Evolutionary conservation across 75 land plant genomes (phyloP).

Genomic region (Pinus taeda): DNA sequence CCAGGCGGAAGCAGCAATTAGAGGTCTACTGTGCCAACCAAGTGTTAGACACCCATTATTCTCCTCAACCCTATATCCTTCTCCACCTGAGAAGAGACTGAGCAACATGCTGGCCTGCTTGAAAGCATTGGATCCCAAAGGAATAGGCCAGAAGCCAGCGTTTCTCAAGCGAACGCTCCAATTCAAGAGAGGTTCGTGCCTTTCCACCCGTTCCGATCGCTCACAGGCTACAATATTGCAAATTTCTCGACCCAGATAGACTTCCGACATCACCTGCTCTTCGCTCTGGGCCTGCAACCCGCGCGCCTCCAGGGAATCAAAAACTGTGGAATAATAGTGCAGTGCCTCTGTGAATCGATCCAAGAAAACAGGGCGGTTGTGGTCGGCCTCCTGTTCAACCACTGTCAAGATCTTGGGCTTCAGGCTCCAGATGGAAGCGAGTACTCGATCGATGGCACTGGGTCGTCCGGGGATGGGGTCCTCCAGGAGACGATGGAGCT

Average conservation of each 20-base stretch:
- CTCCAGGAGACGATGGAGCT: slow-evolving; percentile 59
- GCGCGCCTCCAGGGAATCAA: slow-evolving; percentile 71
- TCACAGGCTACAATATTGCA: slow-evolving; percentile 81
- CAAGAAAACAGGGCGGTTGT: slow-evolving; percentile 58
- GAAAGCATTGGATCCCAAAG: slow-evolving; percentile 73
- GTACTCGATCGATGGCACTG: slow-evolving; percentile 46
- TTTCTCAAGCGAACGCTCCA: slow-evolving; percentile 57
- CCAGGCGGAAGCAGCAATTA: slow-evolving; percentile 83
- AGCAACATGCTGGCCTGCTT: slow-evolving; percentile 76
- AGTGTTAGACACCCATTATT: slow-evolving; percentile 66
- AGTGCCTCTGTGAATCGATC: slow-evolving; percentile 76
- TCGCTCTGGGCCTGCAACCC: slow-evolving; percentile 11
- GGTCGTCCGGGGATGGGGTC: slow-evolving; percentile 11
- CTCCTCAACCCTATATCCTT: slow-evolving; percentile 82
- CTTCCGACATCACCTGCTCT: slow-evolving; percentile 45
- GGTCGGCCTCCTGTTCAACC: slow-evolving; percentile 82
- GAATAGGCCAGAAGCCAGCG: slow-evolving; percentile 59
- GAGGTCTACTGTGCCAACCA: slow-evolving; percentile 87
- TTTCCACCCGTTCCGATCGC: slow-evolving; percentile 60
- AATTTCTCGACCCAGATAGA: slow-evolving; percentile 68
- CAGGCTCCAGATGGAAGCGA: slow-evolving; percentile 33
- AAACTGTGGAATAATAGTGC: slow-evolving; percentile 86
- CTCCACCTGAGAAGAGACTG: slow-evolving; percentile 60
- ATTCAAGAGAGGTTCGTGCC: slow-evolving; percentile 69
- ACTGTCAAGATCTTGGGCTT: slow-evolving; percentile 72